Percentiles rank a stretch among this genome's conserved stretches.
Conservation (phyloP, 2,329 filamentous ascomycete genomes). For the Microdochium paspali region DNA sequence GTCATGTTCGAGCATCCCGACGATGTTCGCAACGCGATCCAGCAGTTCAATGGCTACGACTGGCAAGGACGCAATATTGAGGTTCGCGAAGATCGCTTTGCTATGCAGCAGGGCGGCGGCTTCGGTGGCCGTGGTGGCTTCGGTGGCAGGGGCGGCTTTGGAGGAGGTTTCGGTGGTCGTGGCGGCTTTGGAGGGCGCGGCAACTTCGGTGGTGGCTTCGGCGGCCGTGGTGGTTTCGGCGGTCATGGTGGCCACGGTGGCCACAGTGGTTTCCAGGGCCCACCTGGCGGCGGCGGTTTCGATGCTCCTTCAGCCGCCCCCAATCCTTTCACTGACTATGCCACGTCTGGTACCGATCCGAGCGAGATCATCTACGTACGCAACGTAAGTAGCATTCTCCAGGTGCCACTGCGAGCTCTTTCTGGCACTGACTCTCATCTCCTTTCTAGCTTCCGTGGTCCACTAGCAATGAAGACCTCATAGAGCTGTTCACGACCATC, state of each 20-base stretch:
- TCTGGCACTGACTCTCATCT: conserved; percentile 7
- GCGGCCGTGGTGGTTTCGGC: conserved; percentile 33
- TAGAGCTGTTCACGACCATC: conserved; percentile 95
- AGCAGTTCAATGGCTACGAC: conserved; percentile 97
- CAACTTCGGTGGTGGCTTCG: conserved; percentile 37
- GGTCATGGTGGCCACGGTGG: neutral
- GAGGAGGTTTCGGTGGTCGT: conserved; percentile 28
- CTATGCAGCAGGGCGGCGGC: conserved; percentile 51
- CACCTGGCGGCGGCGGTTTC: conserved; percentile 28
- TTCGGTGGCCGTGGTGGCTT: conserved; percentile 43
- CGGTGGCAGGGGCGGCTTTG: conserved; percentile 31
- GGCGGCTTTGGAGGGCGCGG: conserved; percentile 34
- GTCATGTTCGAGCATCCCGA: conserved; percentile 93
- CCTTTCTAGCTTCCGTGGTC: conserved; percentile 81
- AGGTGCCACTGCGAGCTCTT: conserved; percentile 3
- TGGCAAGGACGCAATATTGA: conserved; percentile 93
- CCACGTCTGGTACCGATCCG: conserved; percentile 76
- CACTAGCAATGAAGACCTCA: conserved; percentile 93
- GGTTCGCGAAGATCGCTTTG: conserved; percentile 93
- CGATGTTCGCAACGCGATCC: conserved; percentile 90
- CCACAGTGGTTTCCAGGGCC: conserved; percentile 23
- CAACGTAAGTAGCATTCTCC: conserved; percentile 61
- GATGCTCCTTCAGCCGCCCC: conserved; percentile 50
- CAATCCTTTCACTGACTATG: conserved; percentile 91
- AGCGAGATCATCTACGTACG: conserved; percentile 86